These are phyloP conservation scores for Coniferiporia sulphurascens DNA, from an alignment of 1,284 basidiomycete species.

Conservation along the genomic window DNA sequence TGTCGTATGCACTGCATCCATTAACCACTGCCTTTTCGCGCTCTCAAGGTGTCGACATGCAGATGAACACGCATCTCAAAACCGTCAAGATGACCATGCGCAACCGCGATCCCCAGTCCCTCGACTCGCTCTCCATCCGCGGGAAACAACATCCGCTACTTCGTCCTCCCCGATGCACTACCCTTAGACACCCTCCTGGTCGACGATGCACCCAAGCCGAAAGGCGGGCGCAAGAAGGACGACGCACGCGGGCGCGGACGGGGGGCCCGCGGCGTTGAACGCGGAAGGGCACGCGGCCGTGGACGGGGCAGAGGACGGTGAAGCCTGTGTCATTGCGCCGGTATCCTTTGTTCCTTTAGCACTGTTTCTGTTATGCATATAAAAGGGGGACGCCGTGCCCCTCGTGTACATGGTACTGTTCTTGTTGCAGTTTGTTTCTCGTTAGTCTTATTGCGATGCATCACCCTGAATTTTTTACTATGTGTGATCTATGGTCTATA, in stretches of 20 bases:
- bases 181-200: conserved; percentile 95
- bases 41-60: conserved; percentile 82
- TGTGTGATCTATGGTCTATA: conserved; percentile 32
- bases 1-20: conserved; percentile 3
- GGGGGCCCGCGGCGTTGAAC: conserved; percentile 38
- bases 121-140: conserved; percentile 87
- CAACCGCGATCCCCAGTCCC: conserved; percentile 77
- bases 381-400: background rate
- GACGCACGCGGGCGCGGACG: conserved; percentile 62
- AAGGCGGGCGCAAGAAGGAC: conserved; percentile 76
- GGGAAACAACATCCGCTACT: conserved; percentile 95
- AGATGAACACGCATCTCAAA: conserved; percentile 97
- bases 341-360: background rate
- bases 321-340: background rate
- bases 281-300: conserved; percentile 43
- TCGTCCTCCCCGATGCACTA: conserved; percentile 92
- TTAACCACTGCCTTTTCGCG: conserved; percentile 3
- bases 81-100: conserved; percentile 94
- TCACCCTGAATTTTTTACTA: background rate
- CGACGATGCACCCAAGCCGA: conserved; percentile 96
- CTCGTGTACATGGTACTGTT: background rate
- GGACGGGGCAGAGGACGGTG: conserved; percentile 43
- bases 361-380: background rate
- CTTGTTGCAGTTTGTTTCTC: background rate
- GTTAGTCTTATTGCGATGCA: background rate